Conservation (phyloP, 306 rosid genomes). For the Corylus avellana region DNA sequence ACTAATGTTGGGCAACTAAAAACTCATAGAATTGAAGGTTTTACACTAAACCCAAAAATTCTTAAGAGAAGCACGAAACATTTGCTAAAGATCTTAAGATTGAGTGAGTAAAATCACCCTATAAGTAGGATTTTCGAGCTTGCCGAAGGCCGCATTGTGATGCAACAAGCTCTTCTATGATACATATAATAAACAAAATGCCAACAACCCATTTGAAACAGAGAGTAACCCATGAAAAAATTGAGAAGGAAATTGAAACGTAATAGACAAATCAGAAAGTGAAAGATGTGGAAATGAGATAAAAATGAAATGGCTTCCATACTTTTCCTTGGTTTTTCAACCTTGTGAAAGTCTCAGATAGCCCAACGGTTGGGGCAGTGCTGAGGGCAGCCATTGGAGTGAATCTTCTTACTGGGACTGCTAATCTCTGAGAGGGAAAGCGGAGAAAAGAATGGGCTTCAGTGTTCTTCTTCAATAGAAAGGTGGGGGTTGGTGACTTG, state of each 20-base stretch:
- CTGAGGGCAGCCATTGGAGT: conserved; percentile 62
- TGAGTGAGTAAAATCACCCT: background rate
- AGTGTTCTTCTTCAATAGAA: conserved; percentile 48
- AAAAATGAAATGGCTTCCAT: conserved; percentile 15
- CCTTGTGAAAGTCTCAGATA: conserved; percentile 71
- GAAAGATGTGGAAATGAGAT: background rate
- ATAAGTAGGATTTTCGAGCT: background rate
- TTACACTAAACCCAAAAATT: background rate
- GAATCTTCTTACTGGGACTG: conserved; percentile 38
- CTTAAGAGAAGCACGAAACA: background rate
- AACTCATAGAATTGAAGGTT: background rate
- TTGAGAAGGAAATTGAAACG: conserved; percentile 13
- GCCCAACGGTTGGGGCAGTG: conserved; percentile 49
- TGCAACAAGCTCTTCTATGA: background rate
- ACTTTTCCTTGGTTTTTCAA: conserved; percentile 71
- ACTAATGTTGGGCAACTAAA: background rate
- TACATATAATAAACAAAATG: background rate
- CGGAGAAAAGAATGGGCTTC: conserved; percentile 30
- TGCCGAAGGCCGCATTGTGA: background rate
- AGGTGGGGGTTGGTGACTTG: conserved; percentile 40
- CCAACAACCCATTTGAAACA: background rate
- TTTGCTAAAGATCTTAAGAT: background rate
- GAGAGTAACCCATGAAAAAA: background rate
- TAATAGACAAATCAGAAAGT: conserved; percentile 6
- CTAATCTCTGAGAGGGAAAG: conserved; percentile 30